Conservation (phyloP, 1,284 basidiomycete species). For the Rhodotorula sp. region DNA sequence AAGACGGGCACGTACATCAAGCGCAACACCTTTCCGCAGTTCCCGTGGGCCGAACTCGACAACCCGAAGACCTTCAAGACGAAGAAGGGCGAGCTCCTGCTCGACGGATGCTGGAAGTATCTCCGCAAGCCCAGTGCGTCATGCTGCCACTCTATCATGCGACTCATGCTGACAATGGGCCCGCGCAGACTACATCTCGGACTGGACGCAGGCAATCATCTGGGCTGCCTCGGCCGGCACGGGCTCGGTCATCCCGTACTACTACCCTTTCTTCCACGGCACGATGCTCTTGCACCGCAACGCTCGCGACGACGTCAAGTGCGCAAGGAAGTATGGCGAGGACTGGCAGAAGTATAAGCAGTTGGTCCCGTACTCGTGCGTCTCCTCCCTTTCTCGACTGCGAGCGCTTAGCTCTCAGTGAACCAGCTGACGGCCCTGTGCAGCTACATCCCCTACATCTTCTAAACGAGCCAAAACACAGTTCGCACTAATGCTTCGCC, state of each 20-base stretch:
- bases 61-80: conserved; percentile 93
- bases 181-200: conserved; percentile 56
- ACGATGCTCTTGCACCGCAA: conserved; percentile 82
- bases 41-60: conserved; percentile 79
- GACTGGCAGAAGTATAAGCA: conserved; percentile 89
- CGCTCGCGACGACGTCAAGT: conserved; percentile 78
- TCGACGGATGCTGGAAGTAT: conserved; percentile 85
- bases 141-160: not conserved
- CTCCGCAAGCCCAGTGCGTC: conserved; percentile 75
- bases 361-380: conserved; percentile 46
- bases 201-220: conserved; percentile 81
- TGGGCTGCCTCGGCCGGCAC: conserved; percentile 89
- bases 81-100: conserved; percentile 70
- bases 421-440: not conserved
- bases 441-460: conserved; percentile 45
- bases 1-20: conserved; percentile 74
- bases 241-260: conserved; percentile 75
- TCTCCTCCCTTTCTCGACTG: not conserved
- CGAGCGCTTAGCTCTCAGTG: no score
- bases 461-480: conserved; percentile 30
- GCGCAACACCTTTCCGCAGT: conserved; percentile 89
- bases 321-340: conserved; percentile 82
- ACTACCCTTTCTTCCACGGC: conserved; percentile 91
- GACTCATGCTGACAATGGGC: conserved; percentile 10
- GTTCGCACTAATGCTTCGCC: no score